These are phyloP conservation scores for Tetrapisispora namnaoensis DNA, from an alignment of 805 yeast genomes.

Conservation along the genomic window DNA sequence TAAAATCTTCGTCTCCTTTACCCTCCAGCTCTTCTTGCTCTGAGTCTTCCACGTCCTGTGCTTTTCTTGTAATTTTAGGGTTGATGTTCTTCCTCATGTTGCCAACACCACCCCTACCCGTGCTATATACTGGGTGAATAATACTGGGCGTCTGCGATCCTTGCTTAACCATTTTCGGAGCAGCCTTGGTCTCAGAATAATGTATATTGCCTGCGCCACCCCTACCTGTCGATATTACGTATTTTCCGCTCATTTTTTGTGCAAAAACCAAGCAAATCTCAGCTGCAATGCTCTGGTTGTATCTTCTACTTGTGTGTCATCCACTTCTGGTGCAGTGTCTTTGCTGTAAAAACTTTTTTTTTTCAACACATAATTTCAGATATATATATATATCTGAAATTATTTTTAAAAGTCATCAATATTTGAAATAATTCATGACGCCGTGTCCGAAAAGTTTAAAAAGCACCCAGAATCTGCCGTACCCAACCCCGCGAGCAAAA, in stretches of 20 bases:
- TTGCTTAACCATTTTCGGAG: constrained; percentile 47
- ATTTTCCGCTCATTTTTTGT: constrained; percentile 1
- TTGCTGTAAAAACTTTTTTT: too few relatives aligned
- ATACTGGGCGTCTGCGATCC: constrained; percentile 56
- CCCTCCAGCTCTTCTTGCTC: constrained; percentile 5
- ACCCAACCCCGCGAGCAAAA: too few relatives aligned
- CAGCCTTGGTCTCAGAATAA: constrained; percentile 36
- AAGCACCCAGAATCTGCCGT: too few relatives aligned
- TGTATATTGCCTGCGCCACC: constrained; percentile 72
- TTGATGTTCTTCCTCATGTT: constrained; percentile 59
- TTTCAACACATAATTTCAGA: not conserved
- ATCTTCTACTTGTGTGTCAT: too few relatives aligned
- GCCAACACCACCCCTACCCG: constrained; percentile 76
- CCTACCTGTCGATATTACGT: constrained; percentile 50
- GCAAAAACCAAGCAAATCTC: not conserved
- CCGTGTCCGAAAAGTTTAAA: not conserved
- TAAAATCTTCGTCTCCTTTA: not conserved
- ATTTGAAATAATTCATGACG: not conserved
- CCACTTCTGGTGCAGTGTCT: too few relatives aligned
- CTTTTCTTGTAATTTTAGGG: constrained; percentile 46
- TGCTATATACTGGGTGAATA: constrained; percentile 46
- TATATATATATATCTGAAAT: too few relatives aligned
- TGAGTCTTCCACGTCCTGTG: constrained; percentile 54
- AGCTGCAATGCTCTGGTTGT: too few relatives aligned
- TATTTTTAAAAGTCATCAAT: not conserved